Base-by-base conservation (phyloP, 371 early-diverging fungal genomes). In the Mortierella sp. region DNA sequence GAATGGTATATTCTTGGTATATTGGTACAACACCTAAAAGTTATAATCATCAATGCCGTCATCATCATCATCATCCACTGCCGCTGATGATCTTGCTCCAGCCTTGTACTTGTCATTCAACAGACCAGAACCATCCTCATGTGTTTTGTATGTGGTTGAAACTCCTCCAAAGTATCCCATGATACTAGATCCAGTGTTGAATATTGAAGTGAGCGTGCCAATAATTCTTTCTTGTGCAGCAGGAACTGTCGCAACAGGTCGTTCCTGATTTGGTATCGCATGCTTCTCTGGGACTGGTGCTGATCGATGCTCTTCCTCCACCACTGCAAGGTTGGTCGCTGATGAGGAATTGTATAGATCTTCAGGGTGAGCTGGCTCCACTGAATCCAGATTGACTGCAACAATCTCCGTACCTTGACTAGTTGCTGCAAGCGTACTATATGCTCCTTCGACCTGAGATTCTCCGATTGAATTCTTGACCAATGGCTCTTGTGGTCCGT, bases 41-140 rank as follows among this genome's bases (percentile, higher is more conserved):
- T 80, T 62, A 59, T 74, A 79, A 45, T 74, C 79, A 61, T 79
- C 75, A 26, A 79, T 73, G 20, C 69, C 60, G 18, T 68, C 70
- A 26, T 79, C 79, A 32, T 74, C 72, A 22, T 68, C 75, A 5
- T 72, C 81, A n/a, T 59, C 49, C 6, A 18, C 64, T 24, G 1
- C 60, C 35, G n/a, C 58, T 30, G 39, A 26, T 0, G 51, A 40
- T 20, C n/a, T 39, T 30, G 16, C 32, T 18, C 51, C 26, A n/a
- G 40, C 63, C 22, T 57, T 54, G 26, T 75, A 70, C 57, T 70
- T 70, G 40, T 59, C 35, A 37, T 28, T 54, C 65, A 70, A 70
- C 47, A 65, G 35, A 32, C 59, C 45, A 1, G 59, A 37, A n/a
- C 58, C 63, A 35, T 43, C 28, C 6, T 35, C 51, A 20, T 47